Evolutionary conservation across 1,284 basidiomycete genomes (phyloP).

Genomic region (Rhodotorula sp.): DNA sequence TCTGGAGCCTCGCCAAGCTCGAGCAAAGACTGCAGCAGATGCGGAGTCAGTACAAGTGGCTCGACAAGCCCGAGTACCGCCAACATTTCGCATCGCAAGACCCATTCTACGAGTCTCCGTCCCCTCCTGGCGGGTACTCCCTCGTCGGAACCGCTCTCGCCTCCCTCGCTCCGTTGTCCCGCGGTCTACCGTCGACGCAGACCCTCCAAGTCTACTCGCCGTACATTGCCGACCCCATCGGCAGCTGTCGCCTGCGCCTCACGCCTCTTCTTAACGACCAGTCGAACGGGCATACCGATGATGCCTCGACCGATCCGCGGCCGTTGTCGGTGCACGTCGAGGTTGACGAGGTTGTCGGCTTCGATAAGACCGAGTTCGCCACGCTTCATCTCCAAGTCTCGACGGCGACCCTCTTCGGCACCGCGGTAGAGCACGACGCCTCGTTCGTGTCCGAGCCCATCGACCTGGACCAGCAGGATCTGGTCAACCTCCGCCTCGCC

Average conservation of each 20-base stretch:
- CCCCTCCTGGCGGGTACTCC: conserved; percentile 64
- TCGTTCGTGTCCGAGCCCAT: conserved; percentile 71
- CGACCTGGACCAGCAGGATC: conserved; percentile 67
- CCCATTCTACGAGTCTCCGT: conserved; percentile 85
- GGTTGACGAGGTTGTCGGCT: conserved; percentile 78
- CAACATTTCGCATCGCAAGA: conserved; percentile 90
- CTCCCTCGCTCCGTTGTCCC: conserved; percentile 75
- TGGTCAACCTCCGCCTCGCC: conserved; percentile 75
- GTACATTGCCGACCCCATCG: conserved; percentile 88
- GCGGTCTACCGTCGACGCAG: conserved; percentile 70
- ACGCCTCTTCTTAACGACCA: conserved; percentile 47
- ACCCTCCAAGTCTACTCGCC: conserved; percentile 83
- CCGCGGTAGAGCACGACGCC: conserved; percentile 61
- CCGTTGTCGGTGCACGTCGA: conserved; percentile 56
- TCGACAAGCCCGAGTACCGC: conserved; percentile 86
- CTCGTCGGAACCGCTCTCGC: conserved; percentile 85
- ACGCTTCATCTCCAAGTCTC: conserved; percentile 79
- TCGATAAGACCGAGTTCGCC: conserved; percentile 71
- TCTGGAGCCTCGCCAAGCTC: conserved; percentile 86
- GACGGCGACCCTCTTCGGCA: conserved; percentile 74
- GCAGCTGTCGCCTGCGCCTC: conserved; percentile 80
- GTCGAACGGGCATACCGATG: not conserved
- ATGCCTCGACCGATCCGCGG: not conserved
- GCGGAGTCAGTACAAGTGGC: conserved; percentile 89
- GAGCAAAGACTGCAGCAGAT: conserved; percentile 86